phyloP scores from a whole-genome alignment of 345 rosid species.

The Psidium guajava region DNA sequence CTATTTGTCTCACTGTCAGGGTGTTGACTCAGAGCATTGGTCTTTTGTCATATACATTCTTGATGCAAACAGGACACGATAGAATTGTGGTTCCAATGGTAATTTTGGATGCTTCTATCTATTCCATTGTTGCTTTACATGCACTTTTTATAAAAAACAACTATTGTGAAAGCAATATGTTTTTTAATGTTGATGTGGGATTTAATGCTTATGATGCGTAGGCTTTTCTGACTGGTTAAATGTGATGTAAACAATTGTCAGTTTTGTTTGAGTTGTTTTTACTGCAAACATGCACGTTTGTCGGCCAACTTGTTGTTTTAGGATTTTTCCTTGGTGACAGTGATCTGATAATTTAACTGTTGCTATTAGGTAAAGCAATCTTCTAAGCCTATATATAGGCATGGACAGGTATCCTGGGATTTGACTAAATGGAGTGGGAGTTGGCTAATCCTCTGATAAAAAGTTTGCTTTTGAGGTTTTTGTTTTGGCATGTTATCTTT shows the following conservation, averaged over 20 bases:
- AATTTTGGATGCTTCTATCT: slow-evolving; percentile 14
- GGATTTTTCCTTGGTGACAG: background rate
- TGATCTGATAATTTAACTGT: background rate
- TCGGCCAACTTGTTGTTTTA: background rate
- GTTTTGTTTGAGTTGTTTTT: background rate
- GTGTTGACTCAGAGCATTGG: slow-evolving; percentile 70
- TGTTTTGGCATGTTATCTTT: background rate
- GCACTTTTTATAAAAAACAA: background rate
- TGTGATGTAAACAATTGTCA: background rate
- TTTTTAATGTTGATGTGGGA: background rate
- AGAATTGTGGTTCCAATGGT: slow-evolving; percentile 96
- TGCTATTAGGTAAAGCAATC: background rate
- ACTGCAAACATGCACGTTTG: background rate
- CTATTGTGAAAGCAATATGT: background rate
- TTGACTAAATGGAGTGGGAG: background rate
- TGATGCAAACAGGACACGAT: slow-evolving; percentile 60
- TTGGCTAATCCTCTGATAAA: background rate
- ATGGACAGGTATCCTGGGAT: background rate
- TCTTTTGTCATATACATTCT: slow-evolving; percentile 82
- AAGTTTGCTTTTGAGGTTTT: background rate
- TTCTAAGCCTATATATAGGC: background rate
- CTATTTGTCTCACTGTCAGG: slow-evolving; percentile 16
- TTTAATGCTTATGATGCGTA: background rate
- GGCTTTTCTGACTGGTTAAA: background rate
- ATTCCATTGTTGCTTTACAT: background rate